Evolutionary conservation across 768 basidiomycete species (phyloP), one percentile per base, ranked within the genome.

Genomic region (Lactarius tabidus): DNA sequence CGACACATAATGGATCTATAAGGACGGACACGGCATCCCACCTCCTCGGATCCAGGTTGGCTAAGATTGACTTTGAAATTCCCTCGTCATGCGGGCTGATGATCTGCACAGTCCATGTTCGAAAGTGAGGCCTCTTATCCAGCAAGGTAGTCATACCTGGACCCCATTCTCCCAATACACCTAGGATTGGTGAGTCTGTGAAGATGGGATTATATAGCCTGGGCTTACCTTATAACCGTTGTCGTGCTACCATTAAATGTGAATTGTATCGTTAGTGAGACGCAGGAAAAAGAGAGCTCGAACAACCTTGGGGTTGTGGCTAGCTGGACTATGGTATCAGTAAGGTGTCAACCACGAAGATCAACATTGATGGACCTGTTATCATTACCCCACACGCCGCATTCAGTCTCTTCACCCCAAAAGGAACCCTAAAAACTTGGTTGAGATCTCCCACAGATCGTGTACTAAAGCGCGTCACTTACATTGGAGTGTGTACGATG

Each of bases 91-190:
- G 91, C 0, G 93, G 93, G 7, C 78, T 81, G 62, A 94, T 93
- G 59, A 95, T 95, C 88, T 95, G 52, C 70, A 28, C 62, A 62
- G 63, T 70, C 68, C 59, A 55, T 67, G 58, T 28, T 61, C 29
- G 41, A 29, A 26, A 23, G 5, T n/a, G 31, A 28, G 62, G 6
- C 51, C 54, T 63, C 12, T 31, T 20, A 12, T 36, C 28, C 31
- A 20, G 38, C 72, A 41, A 64, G 43, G 26, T 18, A 45, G 51
- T 15, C 58, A 31, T 35, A 91, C 91, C 78, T 93, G 91, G 0
- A 93, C 88, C 0, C 84, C 90, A 71, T 93, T 93, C 74, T 91
- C 89, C 91, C 91, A 93, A 70, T 93, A 93, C 23, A 93, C 91
- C 90, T 92, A 36, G 26, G 28, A 60, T 28, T 35, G 45, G 57